A percentile compares a stretch with the other conserved stretches of the same genome.
Conservation (phyloP, 257 asterid genomes). For the Przewalskia tangutica region DNA sequence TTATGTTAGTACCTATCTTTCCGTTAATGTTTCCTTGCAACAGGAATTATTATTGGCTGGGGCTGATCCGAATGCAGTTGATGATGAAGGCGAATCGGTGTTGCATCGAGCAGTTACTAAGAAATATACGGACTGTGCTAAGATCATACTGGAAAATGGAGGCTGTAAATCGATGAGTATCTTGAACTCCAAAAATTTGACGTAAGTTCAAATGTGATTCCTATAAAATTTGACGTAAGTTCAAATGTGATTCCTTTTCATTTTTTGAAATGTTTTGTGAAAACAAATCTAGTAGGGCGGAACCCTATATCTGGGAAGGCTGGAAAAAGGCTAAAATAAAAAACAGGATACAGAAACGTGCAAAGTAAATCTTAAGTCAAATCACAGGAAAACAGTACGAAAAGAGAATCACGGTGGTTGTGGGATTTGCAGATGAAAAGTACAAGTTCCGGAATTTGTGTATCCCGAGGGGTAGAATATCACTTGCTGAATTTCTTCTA, state of each 20-base stretch:
- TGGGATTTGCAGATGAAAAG: neutral
- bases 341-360: neutral
- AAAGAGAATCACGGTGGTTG: neutral
- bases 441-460: neutral
- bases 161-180: constrained; percentile 92
- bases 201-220: constrained; percentile 52
- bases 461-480: neutral
- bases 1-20: neutral
- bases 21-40: constrained; percentile 15
- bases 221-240: constrained; percentile 80
- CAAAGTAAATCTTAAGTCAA: neutral
- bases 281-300: neutral
- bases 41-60: constrained; percentile 91
- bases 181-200: constrained; percentile 69
- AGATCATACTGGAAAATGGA: constrained; percentile 87
- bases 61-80: constrained; percentile 97
- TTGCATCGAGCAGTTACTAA: constrained; percentile 97
- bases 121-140: constrained; percentile 86
- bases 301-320: neutral
- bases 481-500: neutral
- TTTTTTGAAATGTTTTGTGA: neutral
- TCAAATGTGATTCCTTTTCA: constrained; percentile 9
- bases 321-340: neutral
- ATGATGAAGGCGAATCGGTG: constrained; percentile 97
- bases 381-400: neutral